phyloP scores from a whole-genome alignment of 1,139 yeast species.

The Yamadazyma epiphylla region DNA sequence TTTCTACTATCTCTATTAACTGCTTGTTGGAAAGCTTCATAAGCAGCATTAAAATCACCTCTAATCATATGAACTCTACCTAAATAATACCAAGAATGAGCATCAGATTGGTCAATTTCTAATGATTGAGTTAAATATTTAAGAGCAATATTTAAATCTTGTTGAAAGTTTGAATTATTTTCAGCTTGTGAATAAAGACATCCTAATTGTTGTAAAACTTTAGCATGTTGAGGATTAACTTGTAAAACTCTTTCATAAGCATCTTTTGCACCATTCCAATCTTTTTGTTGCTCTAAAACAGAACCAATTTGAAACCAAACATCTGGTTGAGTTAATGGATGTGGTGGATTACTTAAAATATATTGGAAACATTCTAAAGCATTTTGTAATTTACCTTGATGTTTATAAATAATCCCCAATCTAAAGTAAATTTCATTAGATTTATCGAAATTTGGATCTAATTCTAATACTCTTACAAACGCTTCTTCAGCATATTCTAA shows the following conservation, averaged over 20 bases:
- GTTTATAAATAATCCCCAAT: conserved; percentile 94
- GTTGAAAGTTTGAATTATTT: conserved; percentile 29
- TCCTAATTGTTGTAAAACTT: conserved; percentile 92
- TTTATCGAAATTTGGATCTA: conserved; percentile 94
- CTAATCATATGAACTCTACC: conserved; percentile 97
- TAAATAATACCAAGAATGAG: conserved; percentile 94
- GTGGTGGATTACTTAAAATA: conserved; percentile 86
- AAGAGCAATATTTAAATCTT: conserved; percentile 81
- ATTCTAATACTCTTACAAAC: conserved; percentile 88
- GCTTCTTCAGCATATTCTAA: conserved; percentile 98
- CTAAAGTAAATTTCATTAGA: conserved; percentile 95
- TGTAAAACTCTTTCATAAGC: conserved; percentile 91
- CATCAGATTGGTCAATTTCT: conserved; percentile 86
- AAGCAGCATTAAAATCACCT: conserved; percentile 92
- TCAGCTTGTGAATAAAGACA: conserved; percentile 89
- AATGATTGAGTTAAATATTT: conserved; percentile 79
- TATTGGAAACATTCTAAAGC: conserved; percentile 94
- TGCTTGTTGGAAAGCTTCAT: conserved; percentile 98
- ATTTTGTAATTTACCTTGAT: conserved; percentile 81
- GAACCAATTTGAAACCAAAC: conserved; percentile 98
- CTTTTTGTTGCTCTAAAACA: conserved; percentile 90
- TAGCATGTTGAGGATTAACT: conserved; percentile 91
- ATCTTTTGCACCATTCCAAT: conserved; percentile 86
- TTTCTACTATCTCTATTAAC: conserved; percentile 94
- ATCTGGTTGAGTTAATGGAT: conserved; percentile 93